A percentile compares a stretch with the other conserved stretches of the same genome.
Evolutionary conservation across 805 yeast genomes (phyloP).

Genomic region (Scheffersomyces amazonensis): DNA sequence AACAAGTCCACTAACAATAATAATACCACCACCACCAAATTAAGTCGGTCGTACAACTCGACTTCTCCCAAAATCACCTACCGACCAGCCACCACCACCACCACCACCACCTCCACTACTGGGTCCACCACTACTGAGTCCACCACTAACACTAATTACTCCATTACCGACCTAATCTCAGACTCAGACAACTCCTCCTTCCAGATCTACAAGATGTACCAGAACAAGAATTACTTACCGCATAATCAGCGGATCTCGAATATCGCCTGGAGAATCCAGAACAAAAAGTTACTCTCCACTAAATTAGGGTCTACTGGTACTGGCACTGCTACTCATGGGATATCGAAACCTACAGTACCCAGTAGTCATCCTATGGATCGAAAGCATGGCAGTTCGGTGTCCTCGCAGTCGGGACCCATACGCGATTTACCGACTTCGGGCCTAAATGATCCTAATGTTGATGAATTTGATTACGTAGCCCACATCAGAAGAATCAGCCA

Average conservation of each 20-base stretch:
- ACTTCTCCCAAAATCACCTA: too few species aligned
- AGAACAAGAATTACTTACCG: slow-evolving; percentile 38
- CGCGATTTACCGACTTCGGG: too few species aligned
- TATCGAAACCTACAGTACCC: background rate
- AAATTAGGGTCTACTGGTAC: background rate
- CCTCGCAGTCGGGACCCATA: too few species aligned
- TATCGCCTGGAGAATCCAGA: slow-evolving; percentile 46
- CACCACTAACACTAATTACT: background rate
- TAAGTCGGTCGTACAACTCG: too few species aligned
- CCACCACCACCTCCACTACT: slow-evolving; percentile 2
- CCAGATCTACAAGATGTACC: slow-evolving; percentile 39
- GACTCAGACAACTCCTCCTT: slow-evolving; percentile 37
- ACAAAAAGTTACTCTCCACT: slow-evolving; percentile 20
- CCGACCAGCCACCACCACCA: background rate
- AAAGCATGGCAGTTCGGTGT: too few species aligned
- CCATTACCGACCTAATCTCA: slow-evolving; percentile 5
- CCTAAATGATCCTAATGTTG: slow-evolving; percentile 26
- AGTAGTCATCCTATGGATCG: background rate
- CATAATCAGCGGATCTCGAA: slow-evolving; percentile 40
- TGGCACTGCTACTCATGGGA: background rate
- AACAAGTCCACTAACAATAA: background rate
- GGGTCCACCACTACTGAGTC: background rate
- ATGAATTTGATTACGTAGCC: slow-evolving; percentile 45
- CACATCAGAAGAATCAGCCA: slow-evolving; percentile 41
- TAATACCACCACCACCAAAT: background rate